These are phyloP conservation scores for Phylloporus rhodoxanthus DNA, from an alignment of 768 basidiomycete genomes.

Conservation along the genomic window DNA sequence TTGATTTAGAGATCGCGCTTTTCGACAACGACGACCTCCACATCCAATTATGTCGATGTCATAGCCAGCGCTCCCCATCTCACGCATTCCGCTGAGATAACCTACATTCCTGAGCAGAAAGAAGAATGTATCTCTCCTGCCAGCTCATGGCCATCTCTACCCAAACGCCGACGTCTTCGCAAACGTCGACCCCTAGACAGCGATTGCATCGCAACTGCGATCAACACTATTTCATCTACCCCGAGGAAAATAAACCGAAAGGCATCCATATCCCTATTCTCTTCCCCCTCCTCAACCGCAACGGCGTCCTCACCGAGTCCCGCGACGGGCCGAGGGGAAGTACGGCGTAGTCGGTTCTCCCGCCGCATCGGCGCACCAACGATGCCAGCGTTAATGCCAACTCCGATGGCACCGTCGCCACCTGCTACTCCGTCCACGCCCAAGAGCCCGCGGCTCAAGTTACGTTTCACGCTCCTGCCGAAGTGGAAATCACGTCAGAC, in stretches of 20 bases:
- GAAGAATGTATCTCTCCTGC: conserved; percentile 9
- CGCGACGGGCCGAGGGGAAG: not conserved
- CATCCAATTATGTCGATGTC: conserved; percentile 27
- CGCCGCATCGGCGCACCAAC: not conserved
- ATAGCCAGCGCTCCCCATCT: conserved; percentile 1
- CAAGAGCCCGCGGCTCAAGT: conserved; percentile 13
- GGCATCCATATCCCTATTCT: conserved; percentile 1
- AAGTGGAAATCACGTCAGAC: conserved; percentile 14
- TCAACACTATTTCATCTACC: conserved; percentile 9
- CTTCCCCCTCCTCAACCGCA: not conserved
- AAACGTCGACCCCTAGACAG: conserved; percentile 24
- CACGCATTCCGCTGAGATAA: not conserved
- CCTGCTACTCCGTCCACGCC: conserved; percentile 13
- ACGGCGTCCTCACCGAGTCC: not conserved
- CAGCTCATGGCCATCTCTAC: conserved; percentile 20
- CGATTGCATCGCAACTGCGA: not conserved
- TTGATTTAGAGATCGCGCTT: conserved; percentile 30
- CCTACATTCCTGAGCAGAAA: conserved; percentile 3
- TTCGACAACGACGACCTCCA: conserved; percentile 32
- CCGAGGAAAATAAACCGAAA: conserved; percentile 4
- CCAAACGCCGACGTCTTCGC: conserved; percentile 25
- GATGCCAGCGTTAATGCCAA: not conserved
- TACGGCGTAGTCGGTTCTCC: conserved; percentile 7
- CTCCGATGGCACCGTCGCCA: not conserved
- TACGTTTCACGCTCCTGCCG: conserved; percentile 13